Evolutionary conservation across 192 early-diverging fungal genomes (phyloP).

Genomic region (Piromyces sp.): DNA sequence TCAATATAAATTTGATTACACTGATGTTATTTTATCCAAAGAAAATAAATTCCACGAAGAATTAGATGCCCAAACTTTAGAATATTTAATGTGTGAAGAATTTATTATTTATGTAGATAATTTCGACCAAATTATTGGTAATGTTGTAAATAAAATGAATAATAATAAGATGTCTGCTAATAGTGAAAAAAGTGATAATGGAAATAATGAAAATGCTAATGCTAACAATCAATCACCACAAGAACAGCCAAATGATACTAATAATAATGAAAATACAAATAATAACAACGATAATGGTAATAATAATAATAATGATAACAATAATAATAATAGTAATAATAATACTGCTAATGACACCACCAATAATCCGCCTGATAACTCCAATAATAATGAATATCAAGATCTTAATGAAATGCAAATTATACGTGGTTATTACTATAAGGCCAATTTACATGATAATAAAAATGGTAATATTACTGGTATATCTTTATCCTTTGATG

Average conservation of each 20-base stretch:
- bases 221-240: no score
- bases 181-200: no score
- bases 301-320: background rate
- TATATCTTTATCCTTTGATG: constrained; percentile 25
- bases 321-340: background rate
- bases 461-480: constrained; percentile 16
- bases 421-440: constrained; percentile 24
- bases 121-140: background rate
- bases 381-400: background rate
- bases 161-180: background rate
- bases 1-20: background rate
- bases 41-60: background rate
- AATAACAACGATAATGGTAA: background rate
- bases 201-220: no score
- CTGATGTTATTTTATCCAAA: background rate
- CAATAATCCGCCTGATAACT: background rate
- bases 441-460: constrained; percentile 30
- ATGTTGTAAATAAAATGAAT: background rate
- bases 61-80: background rate
- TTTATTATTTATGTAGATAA: background rate
- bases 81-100: background rate
- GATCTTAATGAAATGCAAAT: background rate
- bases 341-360: background rate
- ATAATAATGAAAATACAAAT: background rate
- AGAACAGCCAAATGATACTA: background rate